phyloP scores from a whole-genome alignment of 2,329 filamentous ascomycete genomes.

The Metarhizium robertsii region DNA sequence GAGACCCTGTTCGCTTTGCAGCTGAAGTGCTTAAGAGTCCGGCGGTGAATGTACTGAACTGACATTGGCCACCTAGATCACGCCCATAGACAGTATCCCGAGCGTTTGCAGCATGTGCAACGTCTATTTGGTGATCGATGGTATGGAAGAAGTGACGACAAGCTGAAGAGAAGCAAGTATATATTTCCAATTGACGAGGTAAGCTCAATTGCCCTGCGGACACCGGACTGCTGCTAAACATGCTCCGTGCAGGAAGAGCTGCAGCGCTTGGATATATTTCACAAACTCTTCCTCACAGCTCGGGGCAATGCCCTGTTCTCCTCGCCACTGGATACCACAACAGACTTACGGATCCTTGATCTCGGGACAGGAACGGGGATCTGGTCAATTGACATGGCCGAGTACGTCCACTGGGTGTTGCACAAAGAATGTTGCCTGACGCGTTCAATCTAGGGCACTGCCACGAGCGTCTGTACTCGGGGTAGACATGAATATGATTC shows the following conservation, averaged over 20 bases:
- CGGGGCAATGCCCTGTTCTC: slow-evolving; percentile 31
- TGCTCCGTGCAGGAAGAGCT: slow-evolving; percentile 46
- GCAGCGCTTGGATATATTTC: slow-evolving; percentile 68
- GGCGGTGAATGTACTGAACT: neutral
- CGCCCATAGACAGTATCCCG: too few species aligned
- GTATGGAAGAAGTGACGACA: too few species aligned
- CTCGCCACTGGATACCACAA: neutral
- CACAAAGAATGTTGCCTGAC: too few species aligned
- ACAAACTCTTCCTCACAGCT: slow-evolving; percentile 58
- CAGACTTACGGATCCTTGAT: slow-evolving; percentile 36
- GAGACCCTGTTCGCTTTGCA: too few species aligned
- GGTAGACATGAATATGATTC: slow-evolving; percentile 17
- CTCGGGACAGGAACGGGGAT: slow-evolving; percentile 44
- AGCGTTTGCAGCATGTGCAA: too few species aligned
- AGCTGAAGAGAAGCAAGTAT: neutral
- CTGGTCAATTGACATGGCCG: slow-evolving; percentile 4
- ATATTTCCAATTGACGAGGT: neutral
- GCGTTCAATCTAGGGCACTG: slow-evolving; percentile 2
- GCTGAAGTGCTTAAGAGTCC: too few species aligned
- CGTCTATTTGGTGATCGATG: too few species aligned
- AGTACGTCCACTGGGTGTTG: neutral
- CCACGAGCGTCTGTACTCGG: slow-evolving; percentile 11
- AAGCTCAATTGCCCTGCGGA: neutral
- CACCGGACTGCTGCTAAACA: neutral
- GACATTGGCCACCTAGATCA: neutral